Base-by-base conservation (phyloP, 192 early-diverging fungal species). In the Podochytrium sp. region DNA sequence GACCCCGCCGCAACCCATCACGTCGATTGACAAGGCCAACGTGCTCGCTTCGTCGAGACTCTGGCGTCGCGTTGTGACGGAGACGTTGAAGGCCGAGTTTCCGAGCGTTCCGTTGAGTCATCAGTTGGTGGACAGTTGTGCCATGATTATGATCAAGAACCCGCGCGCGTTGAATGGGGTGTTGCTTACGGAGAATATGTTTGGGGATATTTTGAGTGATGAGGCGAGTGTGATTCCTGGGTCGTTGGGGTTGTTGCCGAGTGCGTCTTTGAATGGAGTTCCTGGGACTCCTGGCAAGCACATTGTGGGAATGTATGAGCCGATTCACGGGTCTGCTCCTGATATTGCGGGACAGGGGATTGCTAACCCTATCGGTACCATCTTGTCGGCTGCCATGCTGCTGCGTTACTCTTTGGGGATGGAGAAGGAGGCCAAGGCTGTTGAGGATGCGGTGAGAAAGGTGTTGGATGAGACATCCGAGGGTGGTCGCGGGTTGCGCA, bases 11-110 rank as follows among this genome's bases (percentile, higher is more conserved):
- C 87, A 88, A 66, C 89, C 92, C 56, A 94, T 99, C 76, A 96
- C 94, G 73, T 97, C 95, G 29, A 92, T 99, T 65, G 97, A 99
- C 89, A 99, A 99, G 86, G 96, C 96, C 63, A 99, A 99, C 78
- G 97, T 99, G 1, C 85, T 98, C 52, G 97, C 97, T 30, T 93
- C 96, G 1, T 99, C 97, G 23, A 91, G 97, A 79, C 90, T 99
- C 61, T 99, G 97, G 97, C 92, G 96, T 71, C 90, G 90, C 68
- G 91, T 91, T 27, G 97, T 98, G 27, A 94, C 94, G 0, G 92
- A 97, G 62, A 94, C 92, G 12, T 81, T 99, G 35, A 78, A 84
- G 49, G 90, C 89, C 71, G 96, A 98, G 78, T 99, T 92, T 87
- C 97, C 97, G 51, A 81, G 87, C 35, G 83, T 99, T 77, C 83